Base-by-base conservation (phyloP, 805 yeast species). In the Yarrowia phangngaensis region DNA sequence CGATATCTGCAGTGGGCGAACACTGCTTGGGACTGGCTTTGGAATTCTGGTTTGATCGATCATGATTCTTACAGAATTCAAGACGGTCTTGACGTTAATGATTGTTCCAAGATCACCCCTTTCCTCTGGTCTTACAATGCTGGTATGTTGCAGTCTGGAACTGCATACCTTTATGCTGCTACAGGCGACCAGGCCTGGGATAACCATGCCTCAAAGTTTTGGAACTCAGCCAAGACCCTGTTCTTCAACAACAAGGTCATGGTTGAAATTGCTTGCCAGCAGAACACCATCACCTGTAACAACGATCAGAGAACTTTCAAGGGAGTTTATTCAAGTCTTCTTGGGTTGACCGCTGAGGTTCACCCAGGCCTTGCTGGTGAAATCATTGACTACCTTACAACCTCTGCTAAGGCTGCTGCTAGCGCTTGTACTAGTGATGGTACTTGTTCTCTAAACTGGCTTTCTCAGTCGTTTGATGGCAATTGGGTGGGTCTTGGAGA, bases 401-500 rank as follows among this genome's bases (percentile, higher is more conserved):
- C 70, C 24, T 78, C 81, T 19, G 84, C 86, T 2, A 52, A 54
- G 20, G 95, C 80, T 24, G 95, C 95, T 1, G 90, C 89, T 2
- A 66, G 67, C 41, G 75, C 90, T 0, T 86, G 95, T 65, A 70
- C 80, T 1, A 95, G 95, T 52, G 95, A 94, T 57, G 46, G 80
- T 56, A 86, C 95, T 0, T 87, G 95, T 67, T 95, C 95, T 38
- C 63, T 73, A 46, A 70, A 80, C 63, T 86, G 95, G 95, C 61
- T 73, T 11, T 52, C 56, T n/a, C 65, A 65, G 27, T 8, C 12
- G 22, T 41, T 29, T 22, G 48, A 41, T 16, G 35, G 35, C 11
- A 70, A 74, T 4, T 83, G 82, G 78, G 84, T 75, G 55, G 95
- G 95, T 1, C 72, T 86, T 26, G 95, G 95, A 41, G 95, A 87